phyloP scores from a whole-genome alignment of 139 green algal species.

The Klebsormidium nitens region DNA sequence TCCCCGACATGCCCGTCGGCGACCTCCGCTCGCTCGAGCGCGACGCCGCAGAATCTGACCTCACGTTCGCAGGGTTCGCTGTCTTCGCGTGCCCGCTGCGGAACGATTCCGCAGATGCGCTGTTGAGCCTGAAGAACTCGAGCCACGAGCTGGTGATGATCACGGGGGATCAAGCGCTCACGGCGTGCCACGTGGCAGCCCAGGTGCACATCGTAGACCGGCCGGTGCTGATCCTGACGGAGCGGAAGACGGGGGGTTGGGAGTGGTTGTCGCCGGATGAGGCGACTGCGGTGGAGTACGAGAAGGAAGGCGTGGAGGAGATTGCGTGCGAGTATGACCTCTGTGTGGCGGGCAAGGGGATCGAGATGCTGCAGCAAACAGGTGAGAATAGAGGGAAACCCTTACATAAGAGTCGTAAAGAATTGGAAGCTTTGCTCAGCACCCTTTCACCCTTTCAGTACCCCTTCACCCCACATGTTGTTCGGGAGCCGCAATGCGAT shows the following conservation, averaged over 20 bases:
- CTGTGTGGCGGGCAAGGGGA: slow-evolving; percentile 73
- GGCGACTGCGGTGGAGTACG: slow-evolving; percentile 46
- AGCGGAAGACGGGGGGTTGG: slow-evolving; percentile 42
- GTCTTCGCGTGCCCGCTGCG: slow-evolving; percentile 81
- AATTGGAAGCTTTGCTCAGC: too few species aligned
- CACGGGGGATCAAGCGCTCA: slow-evolving; percentile 39
- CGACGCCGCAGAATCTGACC: slow-evolving; percentile 24
- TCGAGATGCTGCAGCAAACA: slow-evolving; percentile 69
- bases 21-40: slow-evolving; percentile 24
- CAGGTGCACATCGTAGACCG: slow-evolving; percentile 85
- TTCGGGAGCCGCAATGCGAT: too few species aligned
- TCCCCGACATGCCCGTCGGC: slow-evolving; percentile 45
- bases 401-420: too few species aligned
- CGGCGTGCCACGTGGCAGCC: slow-evolving; percentile 37
- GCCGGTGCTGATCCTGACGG: slow-evolving; percentile 61
- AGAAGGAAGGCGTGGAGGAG: slow-evolving; percentile 42
- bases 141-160: slow-evolving; percentile 74
- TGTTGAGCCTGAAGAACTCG: slow-evolving; percentile 55
- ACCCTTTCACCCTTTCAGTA: too few species aligned
- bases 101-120: slow-evolving; percentile 67
- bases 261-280: slow-evolving; percentile 76
- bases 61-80: slow-evolving; percentile 39
- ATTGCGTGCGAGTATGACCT: slow-evolving; percentile 80
- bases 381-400: too few species aligned
- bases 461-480: too few species aligned